Evolutionary conservation across 768 basidiomycete species (phyloP), one percentile per base, ranked within the genome.

Genomic region (Megacollybia marginata): DNA sequence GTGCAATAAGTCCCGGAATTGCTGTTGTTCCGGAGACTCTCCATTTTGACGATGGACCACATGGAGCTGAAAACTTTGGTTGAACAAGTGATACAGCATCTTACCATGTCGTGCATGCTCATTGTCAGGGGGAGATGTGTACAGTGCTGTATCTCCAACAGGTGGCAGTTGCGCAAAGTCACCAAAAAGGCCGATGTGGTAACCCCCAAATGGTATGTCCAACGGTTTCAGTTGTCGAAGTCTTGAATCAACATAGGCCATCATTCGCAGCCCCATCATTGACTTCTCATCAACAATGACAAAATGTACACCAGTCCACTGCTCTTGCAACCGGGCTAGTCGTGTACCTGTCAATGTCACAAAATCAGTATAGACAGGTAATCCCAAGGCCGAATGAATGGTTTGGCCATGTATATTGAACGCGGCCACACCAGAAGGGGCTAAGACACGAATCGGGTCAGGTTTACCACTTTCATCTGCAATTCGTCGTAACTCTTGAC

Each of bases 101-200:
- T 12, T 31, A 5, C 51, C 51, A 15, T 55, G 42, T 2, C 15
- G 9, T 28, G 49, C 51, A 2, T 48, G 50, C 8, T 18, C 38
- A 40, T 40, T 40, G 5, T 40, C 38, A 40, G 38, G 13, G 8
- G 38, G 38, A 15, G 38, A 8, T 15, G 38, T 18, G 8, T 40
- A 44, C 6, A 55, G 16, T 15, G 55, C 49, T 9, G 42, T 35
- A 38, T 55, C 52, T 2, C 49, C 47, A 18, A 55, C 55, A 11
- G 55, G 55, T 1, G 55, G 52, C 0, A 55, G 40, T 42, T 55
- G 55, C 0, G 55, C 55, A 34, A 53, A 55, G 28, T 55, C 55
- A 5, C 55, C 52, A 13, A 35, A 36, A n/a, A 53, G 35, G 8
- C 40, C 19, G 1, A 55, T 20, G 33, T 53, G 33, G 16, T 53